Evolutionary conservation across 805 yeast genomes (phyloP), one percentile per base, ranked within the genome.

Genomic region (Yarrowia sp.): DNA sequence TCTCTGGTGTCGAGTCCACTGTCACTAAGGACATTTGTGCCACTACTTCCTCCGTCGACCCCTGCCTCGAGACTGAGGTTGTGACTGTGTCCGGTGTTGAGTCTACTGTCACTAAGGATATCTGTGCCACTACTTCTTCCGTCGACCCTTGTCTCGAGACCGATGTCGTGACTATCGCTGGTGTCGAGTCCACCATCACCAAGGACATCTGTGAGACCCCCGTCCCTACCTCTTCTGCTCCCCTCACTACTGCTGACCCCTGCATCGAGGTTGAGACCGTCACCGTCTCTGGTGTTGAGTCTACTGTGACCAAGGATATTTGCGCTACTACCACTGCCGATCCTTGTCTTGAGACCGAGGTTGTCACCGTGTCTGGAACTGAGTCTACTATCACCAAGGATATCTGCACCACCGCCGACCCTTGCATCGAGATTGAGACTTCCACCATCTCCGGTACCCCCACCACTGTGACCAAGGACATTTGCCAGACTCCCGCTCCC

Each of bases 281-380:
- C 16, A 26, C 58, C 8, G 53, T 49, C 9, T 49, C 36, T 32
- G 58, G 58, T 3, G 38, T 40, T 10, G 35, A 2, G 4, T 16
- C 58, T 11, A 16, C 19, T 12, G 32, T 36, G 16, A 52, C 58
- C 43, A 52, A 52, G 40, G 49, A 56, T 22, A n/a, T 43, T 16
- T 42, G 46, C 15, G 49, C 49, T 19, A 45, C 49, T 7, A 19
- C 32, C 15, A n/a, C 49, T 7, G 26, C 22, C 15, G 49, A 45
- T n/a, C 32, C 49, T 19, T 45, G 49, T 10, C 12, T 45, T 11
- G 49, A 45, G 49, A 10, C 32, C 10, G 49, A 19, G 32, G 11
- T 10, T 2, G 38, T 36, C 2, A 36, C 38, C 10, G 38, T 36
- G 1, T 36, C 38, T 2, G 38, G 38, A 1, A 2, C 2, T 2